Evolutionary conservation across 139 green algal species (phyloP).

Genomic region (Chlorella sp.): DNA sequence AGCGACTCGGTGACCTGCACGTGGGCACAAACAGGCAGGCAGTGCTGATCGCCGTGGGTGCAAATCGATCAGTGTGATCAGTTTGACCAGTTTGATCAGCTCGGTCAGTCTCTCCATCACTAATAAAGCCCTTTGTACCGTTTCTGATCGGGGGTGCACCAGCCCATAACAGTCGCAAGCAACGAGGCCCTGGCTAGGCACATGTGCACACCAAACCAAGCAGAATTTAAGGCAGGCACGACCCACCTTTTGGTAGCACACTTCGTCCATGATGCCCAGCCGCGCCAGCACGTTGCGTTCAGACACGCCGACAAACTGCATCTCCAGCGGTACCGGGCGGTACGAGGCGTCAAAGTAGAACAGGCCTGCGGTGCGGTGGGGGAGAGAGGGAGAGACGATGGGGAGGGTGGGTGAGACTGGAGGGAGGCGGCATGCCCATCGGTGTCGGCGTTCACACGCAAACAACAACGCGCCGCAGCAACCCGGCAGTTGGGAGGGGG

Average conservation of each 20-base stretch:
- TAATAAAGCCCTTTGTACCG: no score
- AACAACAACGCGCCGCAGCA: background rate
- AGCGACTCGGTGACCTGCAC: slow-evolving; percentile 79
- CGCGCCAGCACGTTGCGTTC: slow-evolving; percentile 85
- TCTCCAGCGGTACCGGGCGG: slow-evolving; percentile 93
- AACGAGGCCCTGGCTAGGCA: no score
- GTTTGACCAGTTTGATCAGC: no score
- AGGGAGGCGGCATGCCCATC: background rate
- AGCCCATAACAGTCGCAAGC: no score
- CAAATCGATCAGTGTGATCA: no score
- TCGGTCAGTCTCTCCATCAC: no score
- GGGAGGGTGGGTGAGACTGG: background rate
- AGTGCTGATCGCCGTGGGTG: no score
- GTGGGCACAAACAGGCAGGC: background rate
- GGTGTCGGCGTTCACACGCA: no score
- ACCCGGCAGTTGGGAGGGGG: background rate
- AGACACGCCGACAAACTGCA: slow-evolving; percentile 91
- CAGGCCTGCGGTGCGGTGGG: slow-evolving; percentile 64
- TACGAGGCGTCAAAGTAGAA: slow-evolving; percentile 98
- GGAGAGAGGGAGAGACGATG: background rate
- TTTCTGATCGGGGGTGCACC: no score
- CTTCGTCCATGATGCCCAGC: slow-evolving; percentile 86
- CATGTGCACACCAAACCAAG: no score
- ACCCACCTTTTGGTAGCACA: slow-evolving; percentile 90
- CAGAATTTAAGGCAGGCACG: background rate